These are phyloP conservation scores for Salix dunnii DNA, from an alignment of 345 rosid genomes.

Conservation along the genomic window DNA sequence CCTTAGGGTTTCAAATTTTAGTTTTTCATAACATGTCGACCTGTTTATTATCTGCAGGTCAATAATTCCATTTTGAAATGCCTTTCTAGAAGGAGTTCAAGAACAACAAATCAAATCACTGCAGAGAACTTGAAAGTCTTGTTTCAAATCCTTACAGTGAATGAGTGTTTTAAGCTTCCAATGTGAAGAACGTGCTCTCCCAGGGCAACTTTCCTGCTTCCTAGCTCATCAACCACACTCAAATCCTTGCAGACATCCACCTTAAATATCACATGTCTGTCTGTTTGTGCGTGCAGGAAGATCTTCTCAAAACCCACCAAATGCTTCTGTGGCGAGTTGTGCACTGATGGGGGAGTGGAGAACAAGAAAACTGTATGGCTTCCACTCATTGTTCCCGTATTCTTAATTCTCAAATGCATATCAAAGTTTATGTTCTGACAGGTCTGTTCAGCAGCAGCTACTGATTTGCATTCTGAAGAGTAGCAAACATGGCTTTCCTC, in stretches of 20 bases:
- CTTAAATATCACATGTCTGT: constrained; percentile 44
- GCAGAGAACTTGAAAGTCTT: constrained; percentile 11
- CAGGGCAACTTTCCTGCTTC: constrained; percentile 52
- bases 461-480: constrained; percentile 54
- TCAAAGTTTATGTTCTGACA: constrained; percentile 51
- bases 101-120: neutral
- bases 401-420: constrained; percentile 48
- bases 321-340: constrained; percentile 65
- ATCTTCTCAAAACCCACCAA: constrained; percentile 69
- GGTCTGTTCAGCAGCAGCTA: constrained; percentile 37
- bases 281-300: constrained; percentile 28
- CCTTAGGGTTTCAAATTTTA: neutral
- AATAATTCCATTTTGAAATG: constrained; percentile 4
- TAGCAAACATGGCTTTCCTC: constrained; percentile 51
- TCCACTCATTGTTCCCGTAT: constrained; percentile 47
- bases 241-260: constrained; percentile 76
- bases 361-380: constrained; percentile 76
- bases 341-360: constrained; percentile 61
- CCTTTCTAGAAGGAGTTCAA: neutral
- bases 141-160: constrained; percentile 52
- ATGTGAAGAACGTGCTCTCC: constrained; percentile 73
- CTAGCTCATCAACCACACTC: constrained; percentile 66
- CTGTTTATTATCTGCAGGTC: constrained; percentile 8
- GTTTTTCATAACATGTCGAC: constrained; percentile 6
- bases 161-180: constrained; percentile 58